Percentiles rank a stretch among this genome's conserved stretches.
phyloP scores from a whole-genome alignment of 2,329 filamentous ascomycete genomes.

The Pseudonectria buxi region DNA sequence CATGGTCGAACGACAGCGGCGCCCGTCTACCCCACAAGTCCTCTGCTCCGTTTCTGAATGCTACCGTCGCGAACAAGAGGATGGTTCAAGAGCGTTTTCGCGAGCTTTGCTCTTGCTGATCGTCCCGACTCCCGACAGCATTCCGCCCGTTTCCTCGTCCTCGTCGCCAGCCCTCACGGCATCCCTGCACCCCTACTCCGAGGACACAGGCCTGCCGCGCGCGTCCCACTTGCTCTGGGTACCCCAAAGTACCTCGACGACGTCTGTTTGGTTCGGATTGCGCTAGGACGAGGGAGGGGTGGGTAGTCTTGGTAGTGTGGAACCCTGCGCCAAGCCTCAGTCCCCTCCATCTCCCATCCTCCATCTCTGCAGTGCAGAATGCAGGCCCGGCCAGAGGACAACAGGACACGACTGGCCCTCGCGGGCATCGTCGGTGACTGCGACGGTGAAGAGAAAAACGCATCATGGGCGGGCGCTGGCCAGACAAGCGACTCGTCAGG shows the following conservation, averaged over 20 bases:
- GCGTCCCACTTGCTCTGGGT: slow-evolving; percentile 16
- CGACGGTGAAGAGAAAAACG: too few relatives aligned
- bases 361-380: slow-evolving; percentile 9
- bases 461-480: too few relatives aligned
- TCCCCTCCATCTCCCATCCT: slow-evolving; percentile 15
- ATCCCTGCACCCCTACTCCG: slow-evolving; percentile 10
- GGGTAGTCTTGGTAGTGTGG: slow-evolving; percentile 12
- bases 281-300: slow-evolving; percentile 20
- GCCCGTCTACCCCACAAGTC: slow-evolving; percentile 13
- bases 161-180: slow-evolving; percentile 9
- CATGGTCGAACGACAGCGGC: slow-evolving; percentile 20
- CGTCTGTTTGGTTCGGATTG: slow-evolving; percentile 10
- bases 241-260: slow-evolving; percentile 18
- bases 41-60: slow-evolving; percentile 6
- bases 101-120: too few relatives aligned
- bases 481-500: too few relatives aligned
- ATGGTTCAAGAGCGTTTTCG: too few relatives aligned
- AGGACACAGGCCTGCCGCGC: slow-evolving; percentile 6
- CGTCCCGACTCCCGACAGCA: too few relatives aligned
- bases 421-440: too few relatives aligned
- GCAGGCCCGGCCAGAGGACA: too few relatives aligned
- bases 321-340: slow-evolving; percentile 13
- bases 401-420: too few relatives aligned
- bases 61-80: slow-evolving; percentile 7
- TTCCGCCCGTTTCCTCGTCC: too few relatives aligned